Percentiles rank a stretch among this genome's conserved stretches.
phyloP scores from a whole-genome alignment of 164 flowering plant species.

The Cinnamomum micranthum region DNA sequence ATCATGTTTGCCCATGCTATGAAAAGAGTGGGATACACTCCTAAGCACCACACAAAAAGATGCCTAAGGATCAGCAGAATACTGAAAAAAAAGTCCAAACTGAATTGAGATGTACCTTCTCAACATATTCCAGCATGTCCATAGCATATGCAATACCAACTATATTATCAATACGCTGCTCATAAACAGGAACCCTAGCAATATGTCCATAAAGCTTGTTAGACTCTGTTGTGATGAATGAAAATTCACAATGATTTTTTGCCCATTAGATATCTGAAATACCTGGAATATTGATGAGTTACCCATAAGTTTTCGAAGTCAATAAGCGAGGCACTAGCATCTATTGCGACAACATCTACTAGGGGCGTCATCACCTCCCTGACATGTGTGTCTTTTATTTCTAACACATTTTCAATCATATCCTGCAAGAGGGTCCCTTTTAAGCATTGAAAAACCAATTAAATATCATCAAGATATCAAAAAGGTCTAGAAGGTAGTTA shows the following conservation, averaged over 20 bases:
- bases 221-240: background rate
- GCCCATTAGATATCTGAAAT: constrained; percentile 4
- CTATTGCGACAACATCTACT: constrained; percentile 98
- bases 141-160: constrained; percentile 98
- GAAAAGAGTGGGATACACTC: constrained; percentile 17
- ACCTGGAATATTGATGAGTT: constrained; percentile 97
- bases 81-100: background rate
- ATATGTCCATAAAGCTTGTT: constrained; percentile 4
- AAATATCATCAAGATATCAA: too few relatives aligned
- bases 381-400: constrained; percentile 96
- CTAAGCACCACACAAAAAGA: constrained; percentile 14
- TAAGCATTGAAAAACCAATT: background rate
- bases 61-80: constrained; percentile 3
- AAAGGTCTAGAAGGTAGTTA: too few relatives aligned
- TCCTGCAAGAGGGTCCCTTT: constrained; percentile 48
- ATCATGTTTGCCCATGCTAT: constrained; percentile 10
- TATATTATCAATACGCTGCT: constrained; percentile 97
- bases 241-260: background rate
- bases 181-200: constrained; percentile 93
- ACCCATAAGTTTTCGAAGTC: constrained; percentile 87
- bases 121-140: constrained; percentile 92
- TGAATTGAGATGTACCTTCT: constrained; percentile 51
- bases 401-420: constrained; percentile 98
- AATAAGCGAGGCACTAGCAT: constrained; percentile 75
- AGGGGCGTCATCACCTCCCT: constrained; percentile 99